Conservation (phyloP, 2,329 filamentous ascomycete species). For the Talaromyces marneffei region DNA sequence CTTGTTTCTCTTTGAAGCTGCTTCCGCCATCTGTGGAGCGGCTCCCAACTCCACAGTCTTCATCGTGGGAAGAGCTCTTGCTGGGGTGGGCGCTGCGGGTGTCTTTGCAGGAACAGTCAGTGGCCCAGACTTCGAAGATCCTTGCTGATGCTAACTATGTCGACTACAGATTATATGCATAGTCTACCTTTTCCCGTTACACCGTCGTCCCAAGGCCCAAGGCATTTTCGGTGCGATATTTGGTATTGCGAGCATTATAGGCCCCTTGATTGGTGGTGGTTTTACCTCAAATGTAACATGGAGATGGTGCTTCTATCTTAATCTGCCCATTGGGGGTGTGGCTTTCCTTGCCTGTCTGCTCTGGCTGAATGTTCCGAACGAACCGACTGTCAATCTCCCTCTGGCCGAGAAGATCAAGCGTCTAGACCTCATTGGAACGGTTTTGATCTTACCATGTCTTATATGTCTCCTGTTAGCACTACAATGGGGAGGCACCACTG, state of each 20-base stretch:
- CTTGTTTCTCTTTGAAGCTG: constrained; percentile 37
- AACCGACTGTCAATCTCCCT: background rate
- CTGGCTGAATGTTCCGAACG: constrained; percentile 22
- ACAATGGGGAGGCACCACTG: constrained; percentile 33
- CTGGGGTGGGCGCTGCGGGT: constrained; percentile 26
- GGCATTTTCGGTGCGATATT: constrained; percentile 58
- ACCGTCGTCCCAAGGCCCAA: constrained; percentile 53
- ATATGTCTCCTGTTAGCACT: constrained; percentile 46
- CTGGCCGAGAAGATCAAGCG: background rate
- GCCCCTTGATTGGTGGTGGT: constrained; percentile 55
- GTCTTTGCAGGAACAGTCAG: constrained; percentile 23
- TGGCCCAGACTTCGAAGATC: constrained; percentile 21
- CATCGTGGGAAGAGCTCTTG: constrained; percentile 30
- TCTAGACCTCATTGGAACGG: background rate
- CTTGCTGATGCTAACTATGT: constrained; percentile 20
- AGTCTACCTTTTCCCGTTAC: constrained; percentile 19
- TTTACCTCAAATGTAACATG: constrained; percentile 56
- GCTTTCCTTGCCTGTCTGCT: constrained; percentile 27
- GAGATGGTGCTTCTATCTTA: constrained; percentile 59
- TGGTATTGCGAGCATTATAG: constrained; percentile 55
- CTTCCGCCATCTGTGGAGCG: constrained; percentile 39
- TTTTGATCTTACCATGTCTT: constrained; percentile 38
- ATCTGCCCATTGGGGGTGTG: constrained; percentile 33
- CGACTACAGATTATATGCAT: constrained; percentile 35
- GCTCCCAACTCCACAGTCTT: constrained; percentile 26